Conservation (phyloP, 805 yeast species). For the Wickerhamomyces bovis region DNA sequence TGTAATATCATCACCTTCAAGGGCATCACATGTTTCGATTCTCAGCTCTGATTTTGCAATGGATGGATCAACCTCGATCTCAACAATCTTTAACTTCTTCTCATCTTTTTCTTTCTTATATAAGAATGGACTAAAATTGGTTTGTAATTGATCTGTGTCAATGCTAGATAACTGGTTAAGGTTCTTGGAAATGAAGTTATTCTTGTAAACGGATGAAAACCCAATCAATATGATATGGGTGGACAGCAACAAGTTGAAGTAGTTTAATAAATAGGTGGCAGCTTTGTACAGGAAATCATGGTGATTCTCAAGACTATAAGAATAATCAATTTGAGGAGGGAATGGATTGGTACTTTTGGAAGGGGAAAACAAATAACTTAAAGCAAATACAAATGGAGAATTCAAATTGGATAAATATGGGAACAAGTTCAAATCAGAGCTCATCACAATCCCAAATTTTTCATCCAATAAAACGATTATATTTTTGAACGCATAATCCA, state of each 20-base stretch:
- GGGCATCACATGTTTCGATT: not conserved
- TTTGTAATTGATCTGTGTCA: constrained; percentile 1
- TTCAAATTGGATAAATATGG: constrained; percentile 15
- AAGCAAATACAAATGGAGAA: not conserved
- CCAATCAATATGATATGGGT: constrained; percentile 21
- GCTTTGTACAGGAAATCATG: not conserved
- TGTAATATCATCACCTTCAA: not conserved
- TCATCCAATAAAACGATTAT: constrained; percentile 5
- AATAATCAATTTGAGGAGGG: not conserved
- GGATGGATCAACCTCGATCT: constrained; percentile 9
- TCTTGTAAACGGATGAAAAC: constrained; percentile 19
- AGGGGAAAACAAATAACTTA: not conserved
- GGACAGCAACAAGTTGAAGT: constrained; percentile 16
- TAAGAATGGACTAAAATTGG: constrained; percentile 9
- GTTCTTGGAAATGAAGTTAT: constrained; percentile 20
- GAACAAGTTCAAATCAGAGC: constrained; percentile 13
- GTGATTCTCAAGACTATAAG: not conserved
- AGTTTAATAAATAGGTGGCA: constrained; percentile 6
- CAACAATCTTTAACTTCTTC: constrained; percentile 12
- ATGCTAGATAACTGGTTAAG: constrained; percentile 19
- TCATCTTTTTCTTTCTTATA: constrained; percentile 8
- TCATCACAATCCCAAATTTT: constrained; percentile 7
- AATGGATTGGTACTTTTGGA: constrained; percentile 1
- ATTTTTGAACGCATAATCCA: constrained; percentile 12
- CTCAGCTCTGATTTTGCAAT: not conserved